These are phyloP conservation scores for Meira miltonrushii DNA, from an alignment of 1,284 basidiomycete genomes.

Conservation along the genomic window DNA sequence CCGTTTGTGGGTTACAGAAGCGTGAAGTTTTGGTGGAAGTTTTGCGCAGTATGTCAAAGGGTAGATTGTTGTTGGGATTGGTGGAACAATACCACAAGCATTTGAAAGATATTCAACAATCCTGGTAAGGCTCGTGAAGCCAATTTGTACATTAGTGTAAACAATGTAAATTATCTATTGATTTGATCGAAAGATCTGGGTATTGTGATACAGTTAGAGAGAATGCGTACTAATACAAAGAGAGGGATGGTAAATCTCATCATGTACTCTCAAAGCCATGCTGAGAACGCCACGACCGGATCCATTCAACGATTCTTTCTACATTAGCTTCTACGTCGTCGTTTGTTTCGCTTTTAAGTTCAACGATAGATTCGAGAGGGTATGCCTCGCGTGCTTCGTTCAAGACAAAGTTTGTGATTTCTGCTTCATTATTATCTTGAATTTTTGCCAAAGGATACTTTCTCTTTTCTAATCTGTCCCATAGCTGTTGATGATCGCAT, in stretches of 20 bases:
- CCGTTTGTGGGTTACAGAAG: slow-evolving; percentile 20
- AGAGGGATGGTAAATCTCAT: neutral
- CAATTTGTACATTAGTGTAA: neutral
- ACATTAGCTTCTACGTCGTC: slow-evolving; percentile 84
- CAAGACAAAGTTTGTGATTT: slow-evolving; percentile 91
- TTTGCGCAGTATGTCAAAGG: slow-evolving; percentile 10
- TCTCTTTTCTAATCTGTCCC: slow-evolving; percentile 85
- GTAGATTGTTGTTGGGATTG: slow-evolving; percentile 5
- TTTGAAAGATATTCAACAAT: slow-evolving; percentile 5
- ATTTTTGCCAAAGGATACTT: slow-evolving; percentile 87
- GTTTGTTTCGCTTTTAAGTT: slow-evolving; percentile 71
- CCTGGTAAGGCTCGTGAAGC: neutral
- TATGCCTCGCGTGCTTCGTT: slow-evolving; percentile 86
- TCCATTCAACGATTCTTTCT: slow-evolving; percentile 77
- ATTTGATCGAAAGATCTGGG: neutral
- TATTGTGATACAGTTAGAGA: neutral
- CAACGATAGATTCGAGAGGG: slow-evolving; percentile 75
- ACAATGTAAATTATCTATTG: neutral
- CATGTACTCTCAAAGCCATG: slow-evolving; percentile 21
- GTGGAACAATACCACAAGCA: slow-evolving; percentile 16
- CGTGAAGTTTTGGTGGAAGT: slow-evolving; percentile 19
- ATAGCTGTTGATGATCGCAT: slow-evolving; percentile 82
- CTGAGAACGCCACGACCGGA: slow-evolving; percentile 68
- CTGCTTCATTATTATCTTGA: slow-evolving; percentile 95
- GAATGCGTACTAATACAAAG: neutral